Conservation (phyloP, 2,329 filamentous ascomycete species). For the Monilinia laxa region DNA sequence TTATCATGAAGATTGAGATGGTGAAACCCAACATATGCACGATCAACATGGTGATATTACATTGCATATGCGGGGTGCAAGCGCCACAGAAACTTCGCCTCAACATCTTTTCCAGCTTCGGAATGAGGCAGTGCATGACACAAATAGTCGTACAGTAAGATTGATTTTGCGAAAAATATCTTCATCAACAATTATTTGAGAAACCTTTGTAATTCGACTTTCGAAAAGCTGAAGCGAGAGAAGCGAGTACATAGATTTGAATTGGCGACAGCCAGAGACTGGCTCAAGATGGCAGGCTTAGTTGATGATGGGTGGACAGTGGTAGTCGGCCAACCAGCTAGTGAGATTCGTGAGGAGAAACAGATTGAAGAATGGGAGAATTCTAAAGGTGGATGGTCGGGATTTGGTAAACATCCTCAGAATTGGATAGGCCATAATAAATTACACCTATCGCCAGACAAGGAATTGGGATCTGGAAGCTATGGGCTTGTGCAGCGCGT, state of each 20-base stretch:
- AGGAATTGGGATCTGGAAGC: constrained; percentile 45
- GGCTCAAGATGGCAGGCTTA: constrained; percentile 2
- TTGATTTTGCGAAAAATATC: not conserved
- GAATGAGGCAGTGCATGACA: constrained; percentile 16
- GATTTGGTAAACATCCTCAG: constrained; percentile 32
- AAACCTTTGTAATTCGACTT: not conserved
- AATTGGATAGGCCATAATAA: constrained; percentile 28
- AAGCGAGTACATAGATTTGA: not conserved
- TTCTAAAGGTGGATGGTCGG: constrained; percentile 33
- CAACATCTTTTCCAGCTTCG: not conserved
- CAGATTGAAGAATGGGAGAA: constrained; percentile 34
- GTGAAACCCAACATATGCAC: not conserved
- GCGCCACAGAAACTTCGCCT: constrained; percentile 14
- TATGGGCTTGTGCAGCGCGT: constrained; percentile 49
- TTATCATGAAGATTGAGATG: not conserved
- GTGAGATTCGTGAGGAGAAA: constrained; percentile 29
- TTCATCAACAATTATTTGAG: not conserved
- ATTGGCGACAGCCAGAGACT: not conserved
- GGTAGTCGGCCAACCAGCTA: constrained; percentile 30
- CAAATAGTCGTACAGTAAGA: not conserved
- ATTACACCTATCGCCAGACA: constrained; percentile 32
- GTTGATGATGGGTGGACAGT: constrained; percentile 32
- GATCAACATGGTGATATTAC: not conserved
- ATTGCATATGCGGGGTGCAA: constrained; percentile 14
- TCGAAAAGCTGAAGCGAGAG: not conserved